Conservation (phyloP, 805 yeast genomes). For the Kodamaea restingae region DNA sequence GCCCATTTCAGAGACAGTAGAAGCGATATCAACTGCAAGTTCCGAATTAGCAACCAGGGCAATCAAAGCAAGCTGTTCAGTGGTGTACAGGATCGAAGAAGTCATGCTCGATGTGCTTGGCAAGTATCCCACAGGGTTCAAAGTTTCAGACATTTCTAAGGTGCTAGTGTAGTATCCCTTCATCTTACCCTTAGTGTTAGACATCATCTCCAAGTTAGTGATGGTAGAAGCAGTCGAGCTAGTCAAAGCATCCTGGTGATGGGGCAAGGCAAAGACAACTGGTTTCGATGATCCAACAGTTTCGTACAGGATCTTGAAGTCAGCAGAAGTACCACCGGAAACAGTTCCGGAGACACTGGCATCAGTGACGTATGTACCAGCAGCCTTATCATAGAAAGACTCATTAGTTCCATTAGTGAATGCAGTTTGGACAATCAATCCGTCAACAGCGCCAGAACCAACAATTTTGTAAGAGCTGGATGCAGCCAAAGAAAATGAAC, state of each 20-base stretch:
- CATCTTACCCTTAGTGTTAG: constrained; percentile 53
- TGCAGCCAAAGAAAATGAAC: constrained; percentile 30
- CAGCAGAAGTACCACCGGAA: constrained; percentile 42
- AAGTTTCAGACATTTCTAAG: constrained; percentile 35
- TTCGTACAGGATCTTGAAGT: constrained; percentile 46
- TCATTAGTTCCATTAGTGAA: constrained; percentile 39
- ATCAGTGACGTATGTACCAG: constrained; percentile 60
- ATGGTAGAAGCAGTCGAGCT: constrained; percentile 20
- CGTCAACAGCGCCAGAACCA: constrained; percentile 37
- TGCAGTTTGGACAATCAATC: constrained; percentile 51
- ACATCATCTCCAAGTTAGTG: constrained; percentile 42
- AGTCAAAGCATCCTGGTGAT: constrained; percentile 42
- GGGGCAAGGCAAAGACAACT: constrained; percentile 51
- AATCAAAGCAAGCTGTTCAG: constrained; percentile 40
- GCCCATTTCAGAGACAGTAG: constrained; percentile 32
- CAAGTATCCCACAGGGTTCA: constrained; percentile 39
- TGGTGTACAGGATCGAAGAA: constrained; percentile 33
- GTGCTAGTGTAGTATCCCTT: constrained; percentile 39
- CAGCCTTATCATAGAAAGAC: constrained; percentile 54
- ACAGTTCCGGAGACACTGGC: constrained; percentile 47
- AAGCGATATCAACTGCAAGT: constrained; percentile 42
- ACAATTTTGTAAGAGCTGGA: constrained; percentile 30
- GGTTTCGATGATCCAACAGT: constrained; percentile 50
- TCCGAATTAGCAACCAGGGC: constrained; percentile 47
- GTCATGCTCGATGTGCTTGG: constrained; percentile 41